Conservation (phyloP, 176 grass and related monocot genomes). For the Tuctoria greenei region DNA sequence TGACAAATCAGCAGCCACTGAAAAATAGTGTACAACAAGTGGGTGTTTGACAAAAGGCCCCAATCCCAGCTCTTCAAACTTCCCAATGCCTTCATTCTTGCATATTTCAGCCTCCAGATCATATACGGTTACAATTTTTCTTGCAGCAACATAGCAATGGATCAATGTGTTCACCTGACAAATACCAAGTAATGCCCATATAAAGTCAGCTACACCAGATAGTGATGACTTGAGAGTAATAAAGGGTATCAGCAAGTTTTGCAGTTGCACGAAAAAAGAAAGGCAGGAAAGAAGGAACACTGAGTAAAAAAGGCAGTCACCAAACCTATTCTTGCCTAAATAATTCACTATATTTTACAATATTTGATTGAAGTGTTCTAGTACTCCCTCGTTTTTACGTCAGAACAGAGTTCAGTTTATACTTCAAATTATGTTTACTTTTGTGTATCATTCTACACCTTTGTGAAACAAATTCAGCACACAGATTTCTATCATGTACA, state of each 20-base stretch:
- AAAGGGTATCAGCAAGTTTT: constrained; percentile 18
- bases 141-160: constrained; percentile 79
- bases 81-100: constrained; percentile 72
- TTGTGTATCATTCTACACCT: not conserved
- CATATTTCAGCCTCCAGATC: constrained; percentile 86
- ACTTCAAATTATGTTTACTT: not conserved
- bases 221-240: constrained; percentile 17
- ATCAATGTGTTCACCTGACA: constrained; percentile 86
- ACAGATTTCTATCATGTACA: not conserved
- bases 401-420: not conserved
- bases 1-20: constrained; percentile 46
- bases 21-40: constrained; percentile 75
- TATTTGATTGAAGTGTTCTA: not conserved
- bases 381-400: not conserved
- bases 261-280: not conserved
- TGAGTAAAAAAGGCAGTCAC: constrained; percentile 15
- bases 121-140: constrained; percentile 66
- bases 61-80: constrained; percentile 82
- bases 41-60: constrained; percentile 72
- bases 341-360: constrained; percentile 16
- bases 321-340: not conserved
- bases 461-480: not conserved
- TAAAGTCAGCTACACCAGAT: constrained; percentile 22
- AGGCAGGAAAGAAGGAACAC: not conserved
- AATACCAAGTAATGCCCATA: constrained; percentile 29